Conservation (phyloP, 106 monocot species). For the Dendrobium chrysotoxum region DNA sequence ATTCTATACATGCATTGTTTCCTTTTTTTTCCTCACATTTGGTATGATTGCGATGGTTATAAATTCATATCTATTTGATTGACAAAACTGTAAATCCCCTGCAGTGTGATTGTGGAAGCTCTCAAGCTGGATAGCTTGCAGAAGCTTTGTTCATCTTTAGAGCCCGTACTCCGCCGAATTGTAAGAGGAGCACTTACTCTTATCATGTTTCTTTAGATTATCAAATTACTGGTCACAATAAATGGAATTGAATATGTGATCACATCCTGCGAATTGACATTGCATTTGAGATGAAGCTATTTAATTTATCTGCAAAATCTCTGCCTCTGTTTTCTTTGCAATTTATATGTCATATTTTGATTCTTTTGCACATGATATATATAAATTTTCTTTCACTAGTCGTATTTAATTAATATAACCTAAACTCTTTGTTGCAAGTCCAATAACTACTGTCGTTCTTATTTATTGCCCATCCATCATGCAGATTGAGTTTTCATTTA, state of each 20-base stretch:
- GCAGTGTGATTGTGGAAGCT: slow-evolving; percentile 31
- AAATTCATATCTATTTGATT: background rate
- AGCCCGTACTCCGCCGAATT: slow-evolving; percentile 60
- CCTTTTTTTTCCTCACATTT: background rate
- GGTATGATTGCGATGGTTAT: background rate
- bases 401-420: too few relatives aligned
- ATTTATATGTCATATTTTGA: too few relatives aligned
- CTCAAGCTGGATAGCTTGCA: slow-evolving; percentile 53
- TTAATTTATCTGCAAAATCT: too few relatives aligned
- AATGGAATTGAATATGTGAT: background rate
- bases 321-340: too few relatives aligned
- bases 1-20: background rate
- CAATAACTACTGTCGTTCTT: too few relatives aligned
- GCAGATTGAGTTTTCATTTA: too few relatives aligned
- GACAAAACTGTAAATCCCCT: background rate
- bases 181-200: slow-evolving; percentile 21
- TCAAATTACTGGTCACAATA: background rate
- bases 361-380: too few relatives aligned
- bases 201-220: background rate
- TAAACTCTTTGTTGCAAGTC: too few relatives aligned
- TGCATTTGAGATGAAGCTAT: too few relatives aligned
- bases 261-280: background rate
- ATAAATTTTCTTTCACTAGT: too few relatives aligned
- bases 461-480: too few relatives aligned
- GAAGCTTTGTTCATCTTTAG: slow-evolving; percentile 57